These are phyloP conservation scores for Penicillium sp. DNA, from an alignment of 2,329 filamentous ascomycete genomes.

Conservation along the genomic window DNA sequence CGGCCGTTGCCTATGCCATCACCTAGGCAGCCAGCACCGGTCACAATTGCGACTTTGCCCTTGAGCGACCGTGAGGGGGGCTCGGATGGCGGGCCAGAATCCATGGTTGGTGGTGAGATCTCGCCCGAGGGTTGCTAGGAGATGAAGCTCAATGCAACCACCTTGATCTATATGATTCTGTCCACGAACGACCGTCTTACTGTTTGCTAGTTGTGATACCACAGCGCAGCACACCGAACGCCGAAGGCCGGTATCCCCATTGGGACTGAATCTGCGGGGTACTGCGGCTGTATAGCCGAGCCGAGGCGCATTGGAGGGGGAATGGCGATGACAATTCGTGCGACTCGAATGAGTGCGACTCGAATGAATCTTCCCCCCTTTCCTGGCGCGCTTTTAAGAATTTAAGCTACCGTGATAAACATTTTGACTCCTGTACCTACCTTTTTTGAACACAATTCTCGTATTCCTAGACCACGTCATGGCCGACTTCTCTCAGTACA, in stretches of 20 bases:
- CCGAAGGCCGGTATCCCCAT: not conserved
- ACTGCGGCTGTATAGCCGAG: conserved; percentile 16
- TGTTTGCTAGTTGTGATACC: not conserved
- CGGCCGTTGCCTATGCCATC: conserved; percentile 64
- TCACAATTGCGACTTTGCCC: conserved; percentile 51
- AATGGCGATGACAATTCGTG: not conserved
- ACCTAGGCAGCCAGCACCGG: conserved; percentile 59
- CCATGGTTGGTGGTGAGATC: conserved; percentile 14
- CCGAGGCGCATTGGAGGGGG: conserved; percentile 13
- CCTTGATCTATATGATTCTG: not conserved
- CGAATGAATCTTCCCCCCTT: not conserved
- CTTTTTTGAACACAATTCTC: not conserved
- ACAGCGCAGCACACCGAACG: not conserved
- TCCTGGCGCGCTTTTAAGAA: not conserved
- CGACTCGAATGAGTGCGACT: not conserved
- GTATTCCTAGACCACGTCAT: conserved; percentile 15
- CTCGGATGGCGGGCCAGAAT: conserved; percentile 16
- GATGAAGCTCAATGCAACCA: not conserved
- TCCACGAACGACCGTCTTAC: not conserved
- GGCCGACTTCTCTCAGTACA: conserved; percentile 46
- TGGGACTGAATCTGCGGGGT: not conserved
- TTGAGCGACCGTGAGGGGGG: conserved; percentile 26
- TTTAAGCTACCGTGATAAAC: not conserved
- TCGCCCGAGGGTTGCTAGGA: not conserved
- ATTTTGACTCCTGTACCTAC: not conserved